These are phyloP conservation scores for Tephrocybe sp. DNA, from an alignment of 768 basidiomycete genomes.

Conservation along the genomic window DNA sequence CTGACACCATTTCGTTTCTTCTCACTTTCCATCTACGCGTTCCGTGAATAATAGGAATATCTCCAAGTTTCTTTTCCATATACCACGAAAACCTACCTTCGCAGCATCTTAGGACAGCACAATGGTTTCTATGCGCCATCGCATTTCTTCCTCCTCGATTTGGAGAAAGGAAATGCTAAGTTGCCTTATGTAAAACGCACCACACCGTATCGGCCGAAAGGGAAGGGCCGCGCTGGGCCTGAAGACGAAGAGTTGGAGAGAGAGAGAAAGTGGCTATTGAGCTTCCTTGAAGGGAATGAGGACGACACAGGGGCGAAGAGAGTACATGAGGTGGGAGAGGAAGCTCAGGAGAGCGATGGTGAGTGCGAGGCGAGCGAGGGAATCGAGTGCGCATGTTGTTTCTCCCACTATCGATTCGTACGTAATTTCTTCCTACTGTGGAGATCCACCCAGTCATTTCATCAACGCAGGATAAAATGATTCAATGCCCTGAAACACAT, in stretches of 20 bases:
- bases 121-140: constrained; percentile 65
- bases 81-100: constrained; percentile 55
- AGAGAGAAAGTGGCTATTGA: constrained; percentile 45
- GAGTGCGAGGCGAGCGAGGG: constrained; percentile 29
- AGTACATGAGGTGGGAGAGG: constrained; percentile 15
- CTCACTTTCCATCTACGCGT: too few relatives aligned
- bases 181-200: constrained; percentile 38
- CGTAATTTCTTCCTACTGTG: constrained; percentile 24
- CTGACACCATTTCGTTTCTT: constrained; percentile 4
- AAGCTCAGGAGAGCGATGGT: constrained; percentile 23
- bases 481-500: constrained; percentile 88
- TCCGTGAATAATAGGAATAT: constrained; percentile 36
- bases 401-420: constrained; percentile 68
- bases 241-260: constrained; percentile 44
- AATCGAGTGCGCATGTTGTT: constrained; percentile 90
- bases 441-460: background rate
- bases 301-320: constrained; percentile 21
- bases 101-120: constrained; percentile 33
- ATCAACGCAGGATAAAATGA: constrained; percentile 66
- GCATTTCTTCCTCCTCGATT: constrained; percentile 43
- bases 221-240: constrained; percentile 19
- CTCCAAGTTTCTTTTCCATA: constrained; percentile 56
- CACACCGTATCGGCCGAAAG: constrained; percentile 24
- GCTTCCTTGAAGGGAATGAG: constrained; percentile 19
- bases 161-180: constrained; percentile 29